These are phyloP conservation scores for Sphagnum tenellum DNA, from an alignment of 225 moss, liverwort and hornwort species.

Conservation along the genomic window DNA sequence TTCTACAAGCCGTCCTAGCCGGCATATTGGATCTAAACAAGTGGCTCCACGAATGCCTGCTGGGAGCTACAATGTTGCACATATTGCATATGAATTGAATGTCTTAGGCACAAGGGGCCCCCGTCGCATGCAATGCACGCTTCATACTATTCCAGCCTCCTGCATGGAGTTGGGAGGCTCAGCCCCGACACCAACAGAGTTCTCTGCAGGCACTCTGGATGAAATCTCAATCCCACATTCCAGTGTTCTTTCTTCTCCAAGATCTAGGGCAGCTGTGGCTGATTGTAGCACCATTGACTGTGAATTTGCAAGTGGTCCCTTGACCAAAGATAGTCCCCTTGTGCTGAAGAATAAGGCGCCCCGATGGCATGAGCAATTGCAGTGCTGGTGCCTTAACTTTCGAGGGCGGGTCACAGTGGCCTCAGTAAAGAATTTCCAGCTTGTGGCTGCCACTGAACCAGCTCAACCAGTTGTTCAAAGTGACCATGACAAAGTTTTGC, in stretches of 20 bases:
- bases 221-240: conserved; percentile 56
- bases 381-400: conserved; percentile 98
- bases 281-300: conserved; percentile 79
- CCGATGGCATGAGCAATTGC: conserved; percentile 95
- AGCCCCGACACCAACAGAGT: conserved; percentile 93
- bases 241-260: conserved; percentile 63
- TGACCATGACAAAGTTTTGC: conserved; percentile 92
- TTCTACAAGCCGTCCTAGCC: conserved; percentile 41
- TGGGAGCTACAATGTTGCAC: conserved; percentile 96
- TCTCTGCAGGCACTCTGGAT: conserved; percentile 66
- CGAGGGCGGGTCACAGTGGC: conserved; percentile 95
- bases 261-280: conserved; percentile 89
- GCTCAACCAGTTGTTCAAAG: conserved; percentile 45
- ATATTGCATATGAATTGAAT: conserved; percentile 94
- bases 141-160: conserved; percentile 85
- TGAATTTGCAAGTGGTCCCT: conserved; percentile 45
- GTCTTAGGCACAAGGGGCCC: conserved; percentile 93
- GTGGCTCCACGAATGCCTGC: conserved; percentile 84
- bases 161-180: conserved; percentile 95
- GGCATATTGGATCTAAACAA: conserved; percentile 83
- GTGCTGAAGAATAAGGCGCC: conserved; percentile 97
- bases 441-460: conserved; percentile 79
- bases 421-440: conserved; percentile 97
- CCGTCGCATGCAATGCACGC: conserved; percentile 94
- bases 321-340: conserved; percentile 80